Percentiles rank a stretch among this genome's conserved stretches.
Evolutionary conservation across 306 rosid genomes (phyloP).

Genomic region (Rosa lucieae): DNA sequence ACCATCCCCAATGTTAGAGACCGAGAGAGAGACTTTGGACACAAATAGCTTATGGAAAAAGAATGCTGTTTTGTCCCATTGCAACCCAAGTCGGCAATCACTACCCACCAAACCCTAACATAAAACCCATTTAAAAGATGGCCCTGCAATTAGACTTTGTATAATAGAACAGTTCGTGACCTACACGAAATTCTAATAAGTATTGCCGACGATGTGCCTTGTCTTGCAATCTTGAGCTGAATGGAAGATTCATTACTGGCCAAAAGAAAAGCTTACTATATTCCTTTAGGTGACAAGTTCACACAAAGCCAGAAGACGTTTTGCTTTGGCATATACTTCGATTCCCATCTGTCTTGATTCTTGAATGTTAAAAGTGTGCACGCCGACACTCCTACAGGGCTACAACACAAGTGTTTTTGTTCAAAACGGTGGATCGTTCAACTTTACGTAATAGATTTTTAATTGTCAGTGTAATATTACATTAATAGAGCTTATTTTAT

Average conservation of each 20-base stretch:
- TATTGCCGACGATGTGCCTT: neutral
- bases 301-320: neutral
- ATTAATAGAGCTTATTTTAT: too few relatives aligned
- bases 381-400: too few relatives aligned
- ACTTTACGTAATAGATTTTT: too few relatives aligned
- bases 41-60: neutral
- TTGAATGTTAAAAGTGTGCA: neutral
- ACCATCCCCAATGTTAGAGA: neutral
- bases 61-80: constrained; percentile 16
- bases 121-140: neutral
- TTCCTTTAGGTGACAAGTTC: neutral
- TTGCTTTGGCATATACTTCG: neutral
- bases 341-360: neutral
- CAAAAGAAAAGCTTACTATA: neutral
- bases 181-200: neutral
- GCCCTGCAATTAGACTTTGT: neutral
- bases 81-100: neutral
- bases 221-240: neutral
- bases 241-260: neutral
- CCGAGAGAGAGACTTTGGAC: neutral
- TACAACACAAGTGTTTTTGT: too few relatives aligned
- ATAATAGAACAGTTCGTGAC: constrained; percentile 10
- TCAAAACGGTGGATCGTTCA: too few relatives aligned
- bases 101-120: neutral
- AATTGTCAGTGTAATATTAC: too few relatives aligned